Evolutionary conservation across 2,329 filamentous ascomycete genomes (phyloP).

Genomic region (Lecanosticta acicola): DNA sequence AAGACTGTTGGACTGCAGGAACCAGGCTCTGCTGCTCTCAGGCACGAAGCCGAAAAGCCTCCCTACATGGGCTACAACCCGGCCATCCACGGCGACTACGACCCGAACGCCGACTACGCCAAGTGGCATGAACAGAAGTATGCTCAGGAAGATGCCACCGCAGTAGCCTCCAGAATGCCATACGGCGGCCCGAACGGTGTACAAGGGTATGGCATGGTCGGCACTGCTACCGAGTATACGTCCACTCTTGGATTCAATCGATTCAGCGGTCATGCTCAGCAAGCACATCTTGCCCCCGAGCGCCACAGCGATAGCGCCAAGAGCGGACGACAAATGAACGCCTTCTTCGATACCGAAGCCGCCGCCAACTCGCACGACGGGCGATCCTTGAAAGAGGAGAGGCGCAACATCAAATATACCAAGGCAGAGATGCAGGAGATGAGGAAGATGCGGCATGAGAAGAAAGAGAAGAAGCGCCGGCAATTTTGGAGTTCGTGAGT

Average conservation of each 20-base stretch:
- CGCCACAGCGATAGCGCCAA: constrained; percentile 84
- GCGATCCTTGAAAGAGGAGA: constrained; percentile 83
- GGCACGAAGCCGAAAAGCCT: background rate
- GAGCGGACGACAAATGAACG: constrained; percentile 79
- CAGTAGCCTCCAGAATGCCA: constrained; percentile 7
- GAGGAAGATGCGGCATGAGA: constrained; percentile 80
- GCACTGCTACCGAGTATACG: constrained; percentile 45
- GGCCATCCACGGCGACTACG: constrained; percentile 92
- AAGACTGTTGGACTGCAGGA: background rate
- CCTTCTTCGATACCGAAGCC: constrained; percentile 90
- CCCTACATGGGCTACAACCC: constrained; percentile 71
- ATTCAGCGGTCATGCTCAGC: constrained; percentile 80
- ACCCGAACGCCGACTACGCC: constrained; percentile 92
- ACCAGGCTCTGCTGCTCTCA: constrained; percentile 5
- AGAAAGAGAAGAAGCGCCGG: constrained; percentile 71
- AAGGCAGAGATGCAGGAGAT: constrained; percentile 87
- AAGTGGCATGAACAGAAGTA: constrained; percentile 33
- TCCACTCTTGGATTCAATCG: constrained; percentile 80
- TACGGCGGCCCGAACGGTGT: constrained; percentile 22
- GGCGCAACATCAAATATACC: constrained; percentile 73
- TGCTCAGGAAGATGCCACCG: constrained; percentile 33
- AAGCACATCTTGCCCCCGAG: constrained; percentile 60
- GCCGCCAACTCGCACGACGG: constrained; percentile 89
- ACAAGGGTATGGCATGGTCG: constrained; percentile 34
- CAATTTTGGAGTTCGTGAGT: no score